Evolutionary conservation across 169 alveolate genomes (phyloP), one percentile per base, ranked within the genome.

Genomic region (Theileria parva): DNA sequence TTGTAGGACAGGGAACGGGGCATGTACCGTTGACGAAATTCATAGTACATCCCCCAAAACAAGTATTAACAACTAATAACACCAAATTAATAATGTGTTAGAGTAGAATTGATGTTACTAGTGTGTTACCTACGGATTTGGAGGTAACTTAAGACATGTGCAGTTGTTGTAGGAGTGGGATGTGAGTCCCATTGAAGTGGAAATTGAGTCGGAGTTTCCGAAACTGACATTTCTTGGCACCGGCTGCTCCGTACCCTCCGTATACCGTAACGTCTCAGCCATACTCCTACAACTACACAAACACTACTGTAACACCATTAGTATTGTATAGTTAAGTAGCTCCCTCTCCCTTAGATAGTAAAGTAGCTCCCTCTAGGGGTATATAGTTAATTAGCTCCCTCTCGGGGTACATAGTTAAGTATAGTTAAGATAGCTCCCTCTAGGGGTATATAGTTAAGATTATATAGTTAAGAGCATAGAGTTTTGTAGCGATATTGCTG

Each of bases 211-310:
- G 61, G 74, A 50, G 3, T 63, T n/a, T 25, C 80, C 95, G 11
- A 80, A 91, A n/a, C 75, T 95, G 39, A 85, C 87, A 57, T 91
- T 95, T 67, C 95, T 95, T 63, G 98, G 98, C 19, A 95, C 98
- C 4, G 96, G 97, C 37, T 93, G 97, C 48, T 93, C 96, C 66
- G 92, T 92, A 64, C 98, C 98, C 5, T 92, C 97, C 17, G 94
- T 94, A 65, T 91, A 83, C 74, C 91, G 98, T 67, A 95, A 95
- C 81, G 98, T 95, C 19, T 86, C 97, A 11, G 95, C 96, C 0
- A 91, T 91, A 44, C 79, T 95, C 70, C 73, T 95, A 30, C 77
- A 74, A 80, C 25, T 30, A 21, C 15, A 67, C 25, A 50, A 19
- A 7, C 50, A 61, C 4, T 21, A 32, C 70, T 27, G 77, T 86